Evolutionary conservation across 2,329 filamentous ascomycete species (phyloP).

Genomic region (Taxawa tesnikishii): DNA sequence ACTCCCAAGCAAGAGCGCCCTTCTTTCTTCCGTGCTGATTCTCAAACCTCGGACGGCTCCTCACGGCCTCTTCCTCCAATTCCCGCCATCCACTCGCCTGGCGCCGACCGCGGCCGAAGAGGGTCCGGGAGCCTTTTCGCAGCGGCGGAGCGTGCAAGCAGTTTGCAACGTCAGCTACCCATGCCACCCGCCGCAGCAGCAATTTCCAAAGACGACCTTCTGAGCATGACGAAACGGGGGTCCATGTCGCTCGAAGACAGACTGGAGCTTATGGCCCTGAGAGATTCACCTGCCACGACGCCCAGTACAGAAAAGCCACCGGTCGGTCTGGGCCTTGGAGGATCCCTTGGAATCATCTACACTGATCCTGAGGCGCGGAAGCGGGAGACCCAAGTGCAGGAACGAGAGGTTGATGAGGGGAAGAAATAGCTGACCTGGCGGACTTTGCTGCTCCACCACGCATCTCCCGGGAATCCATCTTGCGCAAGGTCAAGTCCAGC

Average conservation of each 20-base stretch:
- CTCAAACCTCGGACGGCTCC: conserved; percentile 65
- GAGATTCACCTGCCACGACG: conserved; percentile 7
- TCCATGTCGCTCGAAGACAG: conserved; percentile 74
- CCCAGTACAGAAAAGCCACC: neutral
- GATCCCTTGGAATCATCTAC: neutral
- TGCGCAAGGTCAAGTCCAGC: conserved; percentile 67
- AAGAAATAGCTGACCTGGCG: conserved; percentile 20
- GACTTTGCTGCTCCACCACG: conserved; percentile 44
- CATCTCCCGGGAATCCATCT: conserved; percentile 87
- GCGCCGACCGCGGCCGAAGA: conserved; percentile 32
- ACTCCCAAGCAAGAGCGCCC: conserved; percentile 38
- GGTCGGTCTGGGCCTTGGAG: neutral
- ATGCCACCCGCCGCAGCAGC: conserved; percentile 57
- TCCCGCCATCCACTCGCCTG: conserved; percentile 55
- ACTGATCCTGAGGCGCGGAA: too few species aligned
- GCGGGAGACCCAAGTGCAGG: conserved; percentile 10
- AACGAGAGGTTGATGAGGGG: conserved; percentile 15
- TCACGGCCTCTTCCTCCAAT: conserved; percentile 78
- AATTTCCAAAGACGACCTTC: conserved; percentile 63
- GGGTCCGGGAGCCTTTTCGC: conserved; percentile 51
- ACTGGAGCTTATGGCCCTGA: conserved; percentile 65
- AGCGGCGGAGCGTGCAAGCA: conserved; percentile 60
- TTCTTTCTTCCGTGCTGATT: conserved; percentile 54
- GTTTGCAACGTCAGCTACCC: conserved; percentile 56
- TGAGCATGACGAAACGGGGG: conserved; percentile 59